phyloP scores from a whole-genome alignment of 352 stramenopile species.

The Pythium scleroteichum region DNA sequence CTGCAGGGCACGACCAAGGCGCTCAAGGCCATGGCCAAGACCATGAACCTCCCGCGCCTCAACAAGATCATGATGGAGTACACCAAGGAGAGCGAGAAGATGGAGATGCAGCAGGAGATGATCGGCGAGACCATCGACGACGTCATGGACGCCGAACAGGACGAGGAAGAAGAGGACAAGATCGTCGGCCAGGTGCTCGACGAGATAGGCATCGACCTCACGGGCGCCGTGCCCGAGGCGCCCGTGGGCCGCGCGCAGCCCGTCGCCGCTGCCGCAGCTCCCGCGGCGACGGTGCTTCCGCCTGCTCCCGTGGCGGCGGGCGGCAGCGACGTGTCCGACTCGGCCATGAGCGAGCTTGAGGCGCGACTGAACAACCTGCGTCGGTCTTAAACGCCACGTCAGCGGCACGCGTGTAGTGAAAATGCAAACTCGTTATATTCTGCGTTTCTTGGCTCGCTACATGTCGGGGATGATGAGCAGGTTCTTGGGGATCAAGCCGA shows the following conservation, averaged over 20 bases:
- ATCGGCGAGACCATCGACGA: constrained; percentile 98
- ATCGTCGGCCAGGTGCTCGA: constrained; percentile 97
- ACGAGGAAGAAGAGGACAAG: constrained; percentile 96
- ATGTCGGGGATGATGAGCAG: constrained; percentile 85
- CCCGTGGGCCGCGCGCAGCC: constrained; percentile 53
- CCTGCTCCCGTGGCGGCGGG: constrained; percentile 58
- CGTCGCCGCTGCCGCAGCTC: constrained; percentile 53
- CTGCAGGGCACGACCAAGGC: constrained; percentile 82
- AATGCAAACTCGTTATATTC: not conserved
- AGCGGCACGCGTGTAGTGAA: too few species aligned
- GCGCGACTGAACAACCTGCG: constrained; percentile 96
- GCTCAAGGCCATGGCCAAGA: constrained; percentile 90
- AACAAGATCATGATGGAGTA: constrained; percentile 99
- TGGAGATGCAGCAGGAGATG: constrained; percentile 98
- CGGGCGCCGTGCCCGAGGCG: constrained; percentile 90
- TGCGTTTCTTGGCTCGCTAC: not conserved
- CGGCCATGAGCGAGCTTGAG: constrained; percentile 95
- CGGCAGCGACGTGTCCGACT: constrained; percentile 35
- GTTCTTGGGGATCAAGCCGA: constrained; percentile 81
- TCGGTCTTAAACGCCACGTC: constrained; percentile 47
- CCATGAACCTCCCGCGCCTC: constrained; percentile 95
- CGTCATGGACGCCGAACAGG: constrained; percentile 94
- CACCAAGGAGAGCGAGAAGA: constrained; percentile 97
- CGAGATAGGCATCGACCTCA: constrained; percentile 96
- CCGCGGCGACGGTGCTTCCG: constrained; percentile 38